Evolutionary conservation across 202 grass and related monocot genomes (phyloP).

Genomic region (Elaeis oleifera): DNA sequence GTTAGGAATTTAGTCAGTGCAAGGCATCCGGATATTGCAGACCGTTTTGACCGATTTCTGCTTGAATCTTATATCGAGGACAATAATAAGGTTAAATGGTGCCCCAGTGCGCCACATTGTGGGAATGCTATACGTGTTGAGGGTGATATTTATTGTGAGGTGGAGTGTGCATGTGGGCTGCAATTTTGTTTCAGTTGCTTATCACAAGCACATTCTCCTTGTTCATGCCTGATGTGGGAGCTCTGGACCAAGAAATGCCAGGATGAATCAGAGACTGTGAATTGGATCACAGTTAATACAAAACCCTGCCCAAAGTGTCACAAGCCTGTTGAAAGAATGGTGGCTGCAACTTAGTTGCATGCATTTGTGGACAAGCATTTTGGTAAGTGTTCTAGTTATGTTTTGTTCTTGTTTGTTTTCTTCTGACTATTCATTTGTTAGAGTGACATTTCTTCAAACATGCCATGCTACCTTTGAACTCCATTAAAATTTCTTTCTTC

Average conservation of each 20-base stretch:
- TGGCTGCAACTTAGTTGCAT: constrained; percentile 90
- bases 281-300: constrained; percentile 99
- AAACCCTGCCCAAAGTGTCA: constrained; percentile 94
- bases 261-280: constrained; percentile 95
- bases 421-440: not conserved
- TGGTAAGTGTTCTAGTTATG: constrained; percentile 51
- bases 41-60: constrained; percentile 86
- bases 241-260: constrained; percentile 88
- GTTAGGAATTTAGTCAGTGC: constrained; percentile 65
- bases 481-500: too few species aligned
- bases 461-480: too few species aligned
- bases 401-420: constrained; percentile 11
- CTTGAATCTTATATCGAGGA: constrained; percentile 98
- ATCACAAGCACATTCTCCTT: constrained; percentile 83
- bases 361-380: constrained; percentile 96
- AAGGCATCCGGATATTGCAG: constrained; percentile 56
- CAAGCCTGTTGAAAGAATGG: constrained; percentile 98
- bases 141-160: constrained; percentile 92
- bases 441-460: not conserved
- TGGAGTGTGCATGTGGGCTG: constrained; percentile 81
- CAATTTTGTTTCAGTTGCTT: constrained; percentile 98
- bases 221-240: constrained; percentile 92
- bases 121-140: constrained; percentile 94
- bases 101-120: constrained; percentile 85
- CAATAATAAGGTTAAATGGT: constrained; percentile 98